Base-by-base conservation (phyloP, 495 filamentous ascomycete species). In the Penicillium subrubescens region DNA sequence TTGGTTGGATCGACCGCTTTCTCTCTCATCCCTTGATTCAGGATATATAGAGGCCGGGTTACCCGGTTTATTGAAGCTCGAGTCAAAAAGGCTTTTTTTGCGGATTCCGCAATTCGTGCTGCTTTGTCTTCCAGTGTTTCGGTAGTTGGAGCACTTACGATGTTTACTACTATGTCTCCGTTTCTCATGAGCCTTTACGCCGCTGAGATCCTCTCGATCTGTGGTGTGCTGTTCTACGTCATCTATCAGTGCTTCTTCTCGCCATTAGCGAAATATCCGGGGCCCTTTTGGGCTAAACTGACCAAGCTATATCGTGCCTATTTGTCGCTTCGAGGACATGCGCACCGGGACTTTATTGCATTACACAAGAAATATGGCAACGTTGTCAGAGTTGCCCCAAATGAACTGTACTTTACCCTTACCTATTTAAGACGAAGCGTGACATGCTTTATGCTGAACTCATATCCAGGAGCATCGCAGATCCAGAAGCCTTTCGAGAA, bases 241-340 rank as follows among this genome's bases (percentile, higher is more conserved):
- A 31, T 52, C 25, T 52, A 52, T 52, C 48, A 52, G 25, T 52
- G 48, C 48, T 52, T 52, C 17, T 52, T 52, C 48, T 52, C 48
- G 48, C 48, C 48, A 5, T 31, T 52, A 4, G 48, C 48, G 10
- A 31, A 31, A 17, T 52, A 29, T 27, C 48, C 48, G 3, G 48
- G 48, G 27, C 48, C 48, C 31, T 52, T 52, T 25, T 52, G 48
- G 48, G 48, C 48, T 52, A 52, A 52, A n/a, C 1, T 52, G 12
- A 52, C 48, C 11, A 52, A 52, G 48, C 48, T 52, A 17, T 31
- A 52, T 52, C 48, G 48, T 27, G 48, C 48, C 7, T 52, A 29
- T 17, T 3, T 52, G 12, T 52, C 48, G 27, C 48, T 52, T 52
- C 48, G 48, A 52, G 25, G 46, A 5, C 21, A 50, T 25, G 46